Conservation (phyloP, 176 grass and related monocot genomes). For the Triticum urartu region DNA sequence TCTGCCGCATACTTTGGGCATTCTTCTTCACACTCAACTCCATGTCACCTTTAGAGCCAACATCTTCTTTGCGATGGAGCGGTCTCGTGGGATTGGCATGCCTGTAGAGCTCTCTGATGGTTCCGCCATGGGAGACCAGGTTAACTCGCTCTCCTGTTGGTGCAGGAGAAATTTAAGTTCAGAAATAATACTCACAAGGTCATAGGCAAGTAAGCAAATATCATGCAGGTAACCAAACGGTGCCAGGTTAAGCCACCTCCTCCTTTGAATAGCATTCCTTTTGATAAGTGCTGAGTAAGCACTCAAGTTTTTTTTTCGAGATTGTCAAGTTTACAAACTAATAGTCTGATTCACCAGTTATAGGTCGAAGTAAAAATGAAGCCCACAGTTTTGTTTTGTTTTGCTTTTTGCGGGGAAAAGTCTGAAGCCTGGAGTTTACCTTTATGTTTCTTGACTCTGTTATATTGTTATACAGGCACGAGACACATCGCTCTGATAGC, state of each 20-base stretch:
- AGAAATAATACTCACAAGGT: background rate
- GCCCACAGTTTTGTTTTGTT: background rate
- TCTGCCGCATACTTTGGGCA: no score
- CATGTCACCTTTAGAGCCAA: no score
- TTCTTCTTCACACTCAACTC: no score
- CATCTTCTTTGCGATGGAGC: slow-evolving; percentile 24
- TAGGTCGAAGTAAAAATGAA: background rate
- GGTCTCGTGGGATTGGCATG: slow-evolving; percentile 40
- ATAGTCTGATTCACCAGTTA: background rate
- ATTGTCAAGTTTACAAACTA: background rate
- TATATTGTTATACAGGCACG: slow-evolving; percentile 40
- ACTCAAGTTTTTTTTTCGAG: no score
- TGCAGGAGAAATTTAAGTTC: background rate
- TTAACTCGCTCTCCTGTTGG: slow-evolving; percentile 74
- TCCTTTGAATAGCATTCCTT: background rate
- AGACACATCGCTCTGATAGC: slow-evolving; percentile 65
- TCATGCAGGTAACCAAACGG: background rate
- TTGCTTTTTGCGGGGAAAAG: background rate
- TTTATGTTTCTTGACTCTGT: slow-evolving; percentile 71
- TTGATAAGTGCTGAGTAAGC: background rate
- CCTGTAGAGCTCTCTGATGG: slow-evolving; percentile 66
- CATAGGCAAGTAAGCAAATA: background rate
- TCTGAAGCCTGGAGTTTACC: slow-evolving; percentile 34
- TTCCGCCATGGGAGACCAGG: slow-evolving; percentile 69
- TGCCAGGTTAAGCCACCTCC: background rate